Base-by-base conservation (phyloP, 139 green algal species). In the Mesotaenium endlicherianum region DNA sequence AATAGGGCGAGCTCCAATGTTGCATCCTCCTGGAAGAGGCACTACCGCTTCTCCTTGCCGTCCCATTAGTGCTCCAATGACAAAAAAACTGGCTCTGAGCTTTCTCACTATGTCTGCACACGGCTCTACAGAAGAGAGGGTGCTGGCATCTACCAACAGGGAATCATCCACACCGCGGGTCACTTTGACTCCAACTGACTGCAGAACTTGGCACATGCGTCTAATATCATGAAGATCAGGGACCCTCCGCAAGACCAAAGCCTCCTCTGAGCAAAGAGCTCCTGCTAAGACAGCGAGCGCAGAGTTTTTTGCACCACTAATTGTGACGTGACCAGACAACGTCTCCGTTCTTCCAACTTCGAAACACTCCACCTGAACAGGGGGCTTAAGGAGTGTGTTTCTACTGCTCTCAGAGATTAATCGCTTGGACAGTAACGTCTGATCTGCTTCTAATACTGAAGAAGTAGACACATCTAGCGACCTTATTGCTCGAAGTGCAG, bases 1-100 rank as follows among this genome's bases (percentile, higher is more conserved):
- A 40, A 92, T 92, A 8, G 89, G 89, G 5, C 89, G 57, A 2
- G 89, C 75, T 26, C 89, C 89, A 49, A 92, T 92, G 83, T 92
- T 86, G 86, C 89, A 92, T 34, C 89, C 89, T 31, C 89, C 89
- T 14, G 89, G 89, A 2, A 92, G 86, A 2, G 89, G 84, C 36
- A 92, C 72, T 1, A 84, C 45, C 3, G 88, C 88, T 57, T 91
- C 88, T 5, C 88, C 88, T 14, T 79, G 53, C 38, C 88, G 41
- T n/a, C 84, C 88, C 30, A 92, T 72, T 36, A 90, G 50, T 20
- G 86, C 36, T n/a, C 89, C 89, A 17, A 91, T 86, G 42, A 92
- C 89, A 45, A 92, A 87, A 75, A 92, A 92, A 55, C 67, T 83
- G 14, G 89, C 89, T 5, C 89, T 44, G 11, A 92, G 86, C 47